Evolutionary conservation across 2,329 filamentous ascomycete species (phyloP), one percentile per base, ranked within the genome.

Genomic region (Exophiala dermatitidis): DNA sequence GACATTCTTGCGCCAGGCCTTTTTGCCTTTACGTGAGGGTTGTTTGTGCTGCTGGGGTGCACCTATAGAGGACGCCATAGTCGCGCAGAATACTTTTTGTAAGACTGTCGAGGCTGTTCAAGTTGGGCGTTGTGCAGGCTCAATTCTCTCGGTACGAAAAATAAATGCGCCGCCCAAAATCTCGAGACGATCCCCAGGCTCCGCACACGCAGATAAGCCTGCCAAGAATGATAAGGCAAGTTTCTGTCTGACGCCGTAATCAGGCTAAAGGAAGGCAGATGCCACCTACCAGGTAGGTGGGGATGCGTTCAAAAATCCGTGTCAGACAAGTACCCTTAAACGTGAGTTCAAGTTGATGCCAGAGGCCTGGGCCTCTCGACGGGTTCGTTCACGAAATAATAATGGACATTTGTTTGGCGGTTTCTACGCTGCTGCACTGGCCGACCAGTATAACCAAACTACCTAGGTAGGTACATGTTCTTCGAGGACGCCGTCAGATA

Each of bases 1-100:
- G 70, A 98, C 89, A 73, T 98, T 95, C 71, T 97, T 98, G 67
- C 93, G 82, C 93, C 93, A 98, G 32, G 93, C 91, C 75, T 95
- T 97, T 74, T 97, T 97, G 64, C 94, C 93, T 70, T 98, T 98
- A 68, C 93, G 81, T 3, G 91, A 97, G 29, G 90, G 82, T 71
- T 98, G 93, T 60, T 45, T 53, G 29, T 42, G 54, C 43, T 59
- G 57, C 32, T 56, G 50, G 12, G 57, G 57, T 12, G 57, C 54
- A 30, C 37, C 38, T 32, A 43, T 52, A 3, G 50, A 53, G 8
- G 42, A 34, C 4, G 44, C 8, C 44, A 46, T 46, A 19, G 19
- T 2, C 19, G 19, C 19, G 19, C 19, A 19, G 19, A 19, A 19
- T 19, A 19, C 19, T 19, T 19, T 19, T 19, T 19, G 29, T 46